Evolutionary conservation across 345 rosid species (phyloP).

Genomic region (Rhizophora mangle): DNA sequence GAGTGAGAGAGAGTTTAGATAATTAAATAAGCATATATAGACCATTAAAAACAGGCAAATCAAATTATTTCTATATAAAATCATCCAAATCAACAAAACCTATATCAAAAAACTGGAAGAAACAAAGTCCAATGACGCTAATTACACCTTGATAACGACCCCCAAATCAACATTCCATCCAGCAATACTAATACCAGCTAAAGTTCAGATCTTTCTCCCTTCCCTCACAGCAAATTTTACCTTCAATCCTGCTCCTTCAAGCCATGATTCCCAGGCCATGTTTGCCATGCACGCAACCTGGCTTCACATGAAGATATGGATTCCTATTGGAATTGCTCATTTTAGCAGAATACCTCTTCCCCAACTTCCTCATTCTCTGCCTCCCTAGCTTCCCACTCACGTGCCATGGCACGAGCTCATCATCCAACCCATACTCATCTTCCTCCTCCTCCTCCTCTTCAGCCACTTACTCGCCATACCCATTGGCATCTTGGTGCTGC

Average conservation of each 20-base stretch:
- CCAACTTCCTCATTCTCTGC: constrained; percentile 51
- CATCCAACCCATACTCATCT: constrained; percentile 32
- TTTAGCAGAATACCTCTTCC: constrained; percentile 43
- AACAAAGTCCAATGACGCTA: neutral
- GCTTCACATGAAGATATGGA: constrained; percentile 30
- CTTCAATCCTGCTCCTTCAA: constrained; percentile 8
- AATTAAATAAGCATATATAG: neutral
- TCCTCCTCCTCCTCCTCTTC: constrained; percentile 19
- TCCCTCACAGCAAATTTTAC: neutral
- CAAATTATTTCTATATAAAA: neutral
- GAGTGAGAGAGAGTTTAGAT: no score
- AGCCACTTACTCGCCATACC: neutral
- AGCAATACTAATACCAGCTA: no score
- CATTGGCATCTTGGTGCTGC: neutral
- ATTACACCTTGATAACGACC: constrained; percentile 2
- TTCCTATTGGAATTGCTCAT: constrained; percentile 30
- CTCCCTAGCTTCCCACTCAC: constrained; percentile 44
- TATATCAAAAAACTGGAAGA: neutral
- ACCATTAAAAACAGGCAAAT: neutral
- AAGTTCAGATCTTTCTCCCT: neutral
- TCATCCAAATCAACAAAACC: constrained; percentile 12
- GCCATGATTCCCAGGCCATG: constrained; percentile 47
- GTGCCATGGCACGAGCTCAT: constrained; percentile 43
- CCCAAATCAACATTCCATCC: neutral
- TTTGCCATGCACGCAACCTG: constrained; percentile 55